These are phyloP conservation scores for Clavispora santaluciae DNA, from an alignment of 805 yeast species.

Conservation along the genomic window DNA sequence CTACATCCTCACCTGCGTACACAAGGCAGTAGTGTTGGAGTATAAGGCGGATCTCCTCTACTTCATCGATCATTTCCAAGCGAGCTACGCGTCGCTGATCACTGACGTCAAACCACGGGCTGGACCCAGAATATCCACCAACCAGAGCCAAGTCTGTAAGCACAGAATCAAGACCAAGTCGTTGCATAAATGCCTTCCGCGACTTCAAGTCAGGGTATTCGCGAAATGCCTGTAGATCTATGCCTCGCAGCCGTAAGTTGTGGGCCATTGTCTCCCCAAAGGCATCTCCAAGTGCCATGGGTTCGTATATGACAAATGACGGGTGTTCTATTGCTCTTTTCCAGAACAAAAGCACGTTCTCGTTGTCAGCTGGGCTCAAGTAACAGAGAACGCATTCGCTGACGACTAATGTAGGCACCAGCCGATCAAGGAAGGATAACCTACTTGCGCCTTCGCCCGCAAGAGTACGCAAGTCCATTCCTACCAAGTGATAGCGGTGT, in stretches of 20 bases:
- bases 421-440: slow-evolving; percentile 22
- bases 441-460: slow-evolving; percentile 7
- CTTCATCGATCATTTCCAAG: slow-evolving; percentile 68
- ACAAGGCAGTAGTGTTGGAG: slow-evolving; percentile 56
- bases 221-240: slow-evolving; percentile 53
- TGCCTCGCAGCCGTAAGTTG: slow-evolving; percentile 57
- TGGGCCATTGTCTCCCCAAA: slow-evolving; percentile 68
- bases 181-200: slow-evolving; percentile 20
- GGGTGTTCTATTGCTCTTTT: slow-evolving; percentile 19
- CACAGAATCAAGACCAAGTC: slow-evolving; percentile 24
- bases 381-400: slow-evolving; percentile 80
- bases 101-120: slow-evolving; percentile 38
- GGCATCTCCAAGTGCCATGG: slow-evolving; percentile 55
- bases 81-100: slow-evolving; percentile 43
- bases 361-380: slow-evolving; percentile 47
- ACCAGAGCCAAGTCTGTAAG: slow-evolving; percentile 45
- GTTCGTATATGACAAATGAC: slow-evolving; percentile 58
- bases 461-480: slow-evolving; percentile 49
- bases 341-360: slow-evolving; percentile 42
- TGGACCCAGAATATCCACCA: slow-evolving; percentile 29
- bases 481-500: slow-evolving; percentile 45
- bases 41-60: slow-evolving; percentile 63
- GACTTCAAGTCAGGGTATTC: slow-evolving; percentile 43
- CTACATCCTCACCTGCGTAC: slow-evolving; percentile 10
- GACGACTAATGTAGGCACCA: slow-evolving; percentile 54